Base-by-base conservation (phyloP, 352 stramenopile species). In the Stephanocyclus meneghinianus region DNA sequence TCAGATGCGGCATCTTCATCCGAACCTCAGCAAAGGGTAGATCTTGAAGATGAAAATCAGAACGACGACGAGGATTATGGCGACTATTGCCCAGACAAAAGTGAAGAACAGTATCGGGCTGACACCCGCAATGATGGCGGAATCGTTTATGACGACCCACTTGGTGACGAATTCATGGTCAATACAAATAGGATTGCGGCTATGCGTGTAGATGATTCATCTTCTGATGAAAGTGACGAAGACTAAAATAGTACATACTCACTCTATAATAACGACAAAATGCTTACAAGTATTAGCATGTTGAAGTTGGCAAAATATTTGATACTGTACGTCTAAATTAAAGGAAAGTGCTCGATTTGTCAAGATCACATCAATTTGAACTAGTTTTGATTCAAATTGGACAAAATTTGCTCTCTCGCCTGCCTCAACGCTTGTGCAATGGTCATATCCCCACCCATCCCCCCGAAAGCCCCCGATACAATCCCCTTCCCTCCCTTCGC, bases 171-270 rank as follows among this genome's bases (percentile, higher is more conserved):
- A 63, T 80, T 93, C 63, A 88, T 93, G 80, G 78, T 94, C 16
- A 95, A 95, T 75, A 95, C 90, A 40, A 95, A 95, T 76, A 87
- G 90, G 56, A 74, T 93, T 47, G 86, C 91, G 26, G 74, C 42
- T 15, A 45, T 93, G 51, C 51, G 74, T 37, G 79, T 92, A 40
- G 69, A 88, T 59, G 86, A 93, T 71, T 88, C 84, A 40, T 78
- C 65, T 48, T 88, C 79, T 18, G 71, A 85, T 32, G 75, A 87
- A 15, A 88, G 81, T 59, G 76, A 85, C 18, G 51, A 71, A 30
- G 73, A 80, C 21, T 74, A 74, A 57, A 21, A 48, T 42, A 40
- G 7, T 4, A 9, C 3, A 8, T 40, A 4, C 16, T 40, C 18
- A 40, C 35, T 40, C 3, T 0, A 40, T 40, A 40, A 40, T 40